Base-by-base conservation (phyloP, 2,329 filamentous ascomycete genomes). In the Daldinia sp. region DNA sequence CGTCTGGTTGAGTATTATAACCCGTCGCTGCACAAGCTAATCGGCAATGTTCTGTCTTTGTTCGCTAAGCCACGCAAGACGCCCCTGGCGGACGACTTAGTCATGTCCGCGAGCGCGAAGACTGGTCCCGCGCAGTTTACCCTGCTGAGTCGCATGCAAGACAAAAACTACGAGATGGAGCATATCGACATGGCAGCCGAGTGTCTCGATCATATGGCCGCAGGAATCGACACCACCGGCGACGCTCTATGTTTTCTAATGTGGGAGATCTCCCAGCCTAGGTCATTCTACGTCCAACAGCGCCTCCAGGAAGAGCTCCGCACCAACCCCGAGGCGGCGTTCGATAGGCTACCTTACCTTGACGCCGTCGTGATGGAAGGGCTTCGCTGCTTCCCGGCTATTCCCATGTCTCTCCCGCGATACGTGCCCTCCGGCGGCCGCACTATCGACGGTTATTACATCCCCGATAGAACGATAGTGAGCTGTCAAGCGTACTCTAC, bases 211-310 rank as follows among this genome's bases (percentile, higher is more conserved):
- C 90, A 92, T 76, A 89, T 92, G 87, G 88, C 87, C 0, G 90
- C 90, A 0, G 90, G 90, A 0, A 91, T 92, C 67, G 90, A 92
- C 73, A 92, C 90, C 0, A 92, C 90, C 0, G 89, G 90, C 15
- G 90, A 92, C 71, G 89, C 84, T 0, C 81, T 92, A 0, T 92
- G 89, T 74, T 92, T 92, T 74, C 81, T 92, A 12, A 90, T 93
- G 87, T 90, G 89, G 85, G 86, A 92, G 75, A 82, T 93, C 2
- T 92, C 90, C 1, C 86, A 88, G 69, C 87, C 88, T 1, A 78
- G 83, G 6, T 89, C 86, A 4, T 72, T 81, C 1, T 65, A 76
- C 2, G 81, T 87, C 55, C 90, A 92, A 76, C 75, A 79, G 10
- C 80, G 78, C 2, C 81, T 92, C 3, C 82, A 83, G 28, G 74